Evolutionary conservation across 2,329 filamentous ascomycete genomes (phyloP).

Genomic region (Beauveria rudraprayagi): DNA sequence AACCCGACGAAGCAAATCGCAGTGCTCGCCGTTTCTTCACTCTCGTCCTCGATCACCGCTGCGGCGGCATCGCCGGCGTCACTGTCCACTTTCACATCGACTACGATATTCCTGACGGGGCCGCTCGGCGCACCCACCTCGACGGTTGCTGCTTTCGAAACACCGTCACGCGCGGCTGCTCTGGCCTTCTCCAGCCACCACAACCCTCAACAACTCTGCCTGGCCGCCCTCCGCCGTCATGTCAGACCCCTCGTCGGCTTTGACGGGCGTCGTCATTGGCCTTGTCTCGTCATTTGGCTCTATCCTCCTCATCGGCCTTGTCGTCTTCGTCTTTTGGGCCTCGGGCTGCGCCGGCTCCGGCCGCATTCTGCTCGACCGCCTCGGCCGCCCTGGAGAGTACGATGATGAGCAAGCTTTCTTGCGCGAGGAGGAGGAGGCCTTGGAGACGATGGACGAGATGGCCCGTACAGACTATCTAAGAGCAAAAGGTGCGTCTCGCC

Average conservation of each 20-base stretch:
- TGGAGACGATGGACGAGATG: conserved; percentile 94
- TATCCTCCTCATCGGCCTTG: conserved; percentile 70
- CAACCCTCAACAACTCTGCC: not conserved
- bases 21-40: not conserved
- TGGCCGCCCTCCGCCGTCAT: conserved; percentile 7
- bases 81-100: not conserved
- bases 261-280: conserved; percentile 83
- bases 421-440: conserved; percentile 86
- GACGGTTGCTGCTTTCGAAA: not conserved
- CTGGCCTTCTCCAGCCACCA: not conserved
- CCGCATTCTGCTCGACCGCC: conserved; percentile 85
- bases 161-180: not conserved
- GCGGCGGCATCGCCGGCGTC: conserved; percentile 8
- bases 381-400: conserved; percentile 89
- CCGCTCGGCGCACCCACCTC: not conserved
- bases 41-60: not conserved
- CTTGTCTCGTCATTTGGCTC: conserved; percentile 91
- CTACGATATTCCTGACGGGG: not conserved
- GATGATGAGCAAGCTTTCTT: conserved; percentile 95
- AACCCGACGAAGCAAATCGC: not conserved
- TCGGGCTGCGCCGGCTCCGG: conserved; percentile 60
- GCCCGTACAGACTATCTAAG: conserved; percentile 82
- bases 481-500: conserved; percentile 68
- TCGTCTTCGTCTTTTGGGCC: conserved; percentile 92
- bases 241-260: conserved; percentile 33